Evolutionary conservation across 441 rosid species (phyloP), one percentile per base, ranked within the genome.

Genomic region (Pelargonium fulgidum): DNA sequence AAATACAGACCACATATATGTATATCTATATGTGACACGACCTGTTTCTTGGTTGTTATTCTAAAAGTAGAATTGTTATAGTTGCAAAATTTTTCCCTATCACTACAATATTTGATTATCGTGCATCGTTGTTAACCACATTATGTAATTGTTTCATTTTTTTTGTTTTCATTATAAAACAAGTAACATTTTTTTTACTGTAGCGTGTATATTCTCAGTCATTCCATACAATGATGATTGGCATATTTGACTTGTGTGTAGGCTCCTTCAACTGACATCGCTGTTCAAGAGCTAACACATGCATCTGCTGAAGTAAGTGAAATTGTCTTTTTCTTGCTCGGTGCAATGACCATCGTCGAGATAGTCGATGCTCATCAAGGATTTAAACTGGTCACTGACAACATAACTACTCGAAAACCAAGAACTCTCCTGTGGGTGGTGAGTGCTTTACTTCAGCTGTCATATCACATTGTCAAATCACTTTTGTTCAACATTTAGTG

Each of bases 341-440:
- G 98, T 12, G 99, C 99, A 29, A 93, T 93, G 99, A 93, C 97
- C 52, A 89, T 93, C 26, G 97, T 89, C 42, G 93, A 93, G 87
- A 93, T 91, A 67, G 91, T 91, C 67, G 99, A 93, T 81, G 96
- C 97, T 65, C 97, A 93, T 83, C 97, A 93, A 87, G 99, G 97
- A 69, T 93, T 93, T 84, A 93, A 93, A 85, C 83, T 93, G 65
- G 97, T 91, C 71, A 93, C 97, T 13, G 99, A 93, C 82, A 88
- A 84, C 78, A 93, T 91, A 72, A 93, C 95, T 45, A 86, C 99
- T 81, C 84, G 95, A 79, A 89, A 88, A 72, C 96, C 93, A 14
- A 79, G 73, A 65, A 79, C 92, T 19, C 87, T 93, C 68, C 84
- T 93, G 63, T 89, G 96, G 96, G 97, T 84, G 95, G 97, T 91